phyloP scores from a whole-genome alignment of 139 green algal species.

The Picochlorum sp. region DNA sequence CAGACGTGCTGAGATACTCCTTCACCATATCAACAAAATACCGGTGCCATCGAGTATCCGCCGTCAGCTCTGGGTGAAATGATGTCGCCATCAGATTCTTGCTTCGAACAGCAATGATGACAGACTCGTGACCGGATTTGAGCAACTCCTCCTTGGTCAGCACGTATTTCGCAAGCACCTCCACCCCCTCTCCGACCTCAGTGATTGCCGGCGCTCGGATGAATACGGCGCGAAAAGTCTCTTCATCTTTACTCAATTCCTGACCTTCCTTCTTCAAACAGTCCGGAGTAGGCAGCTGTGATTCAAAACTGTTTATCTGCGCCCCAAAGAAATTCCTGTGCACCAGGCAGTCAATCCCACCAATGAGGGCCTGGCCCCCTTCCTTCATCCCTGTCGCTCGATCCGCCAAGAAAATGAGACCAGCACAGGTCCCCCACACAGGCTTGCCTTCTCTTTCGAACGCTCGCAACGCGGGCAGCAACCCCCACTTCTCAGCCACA shows the following conservation, averaged over 20 bases:
- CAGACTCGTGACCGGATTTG: constrained; percentile 12
- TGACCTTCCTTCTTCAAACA: constrained; percentile 26
- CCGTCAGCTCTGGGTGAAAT: constrained; percentile 96
- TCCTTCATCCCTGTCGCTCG: constrained; percentile 74
- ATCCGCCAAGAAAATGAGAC: constrained; percentile 96
- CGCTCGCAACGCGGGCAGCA: constrained; percentile 63
- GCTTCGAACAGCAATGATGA: constrained; percentile 74
- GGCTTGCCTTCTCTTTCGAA: constrained; percentile 50
- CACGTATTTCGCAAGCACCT: constrained; percentile 71
- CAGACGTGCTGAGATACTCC: constrained; percentile 17
- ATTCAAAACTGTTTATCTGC: constrained; percentile 94
- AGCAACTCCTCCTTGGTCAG: constrained; percentile 49
- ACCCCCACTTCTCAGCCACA: constrained; percentile 77
- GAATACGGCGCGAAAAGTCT: constrained; percentile 35
- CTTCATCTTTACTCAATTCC: background rate
- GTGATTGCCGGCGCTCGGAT: constrained; percentile 91
- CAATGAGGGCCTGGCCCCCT: constrained; percentile 88
- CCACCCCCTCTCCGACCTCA: constrained; percentile 59
- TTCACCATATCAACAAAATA: constrained; percentile 81
- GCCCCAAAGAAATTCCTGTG: constrained; percentile 96
- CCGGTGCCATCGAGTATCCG: constrained; percentile 79
- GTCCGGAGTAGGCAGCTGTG: constrained; percentile 53
- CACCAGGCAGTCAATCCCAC: constrained; percentile 85
- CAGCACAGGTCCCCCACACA: constrained; percentile 96
- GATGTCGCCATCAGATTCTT: constrained; percentile 82